phyloP scores from a whole-genome alignment of 2,329 filamentous ascomycete genomes.

The Leptographium flavum region DNA sequence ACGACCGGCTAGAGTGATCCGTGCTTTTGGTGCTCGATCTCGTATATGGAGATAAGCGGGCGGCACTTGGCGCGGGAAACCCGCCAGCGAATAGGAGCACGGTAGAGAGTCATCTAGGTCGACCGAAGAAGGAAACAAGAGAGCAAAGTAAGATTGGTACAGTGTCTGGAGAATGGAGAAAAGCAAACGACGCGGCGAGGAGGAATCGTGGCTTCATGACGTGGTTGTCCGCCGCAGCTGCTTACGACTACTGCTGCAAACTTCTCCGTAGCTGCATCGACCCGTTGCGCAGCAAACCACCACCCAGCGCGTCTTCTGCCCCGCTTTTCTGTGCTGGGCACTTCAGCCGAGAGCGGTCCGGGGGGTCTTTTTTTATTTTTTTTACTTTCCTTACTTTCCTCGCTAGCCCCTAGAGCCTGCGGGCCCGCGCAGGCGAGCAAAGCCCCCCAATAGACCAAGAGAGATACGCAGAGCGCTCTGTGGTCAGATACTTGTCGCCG shows the following conservation, averaged over 20 bases:
- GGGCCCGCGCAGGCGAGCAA: background rate
- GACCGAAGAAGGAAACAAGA: background rate
- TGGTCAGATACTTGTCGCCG: background rate
- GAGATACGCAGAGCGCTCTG: background rate
- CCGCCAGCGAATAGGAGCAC: background rate
- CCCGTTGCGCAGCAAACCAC: background rate
- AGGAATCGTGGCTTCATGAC: background rate
- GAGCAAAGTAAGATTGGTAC: background rate
- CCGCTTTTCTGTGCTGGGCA: no score
- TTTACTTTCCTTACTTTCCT: background rate
- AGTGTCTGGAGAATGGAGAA: no score
- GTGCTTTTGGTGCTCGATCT: no score
- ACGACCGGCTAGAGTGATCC: no score
- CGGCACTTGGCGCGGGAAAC: no score
- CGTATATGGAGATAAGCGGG: conserved; percentile 5
- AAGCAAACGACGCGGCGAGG: background rate
- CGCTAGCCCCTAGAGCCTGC: background rate
- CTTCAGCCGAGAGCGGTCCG: background rate
- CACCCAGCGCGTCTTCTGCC: no score
- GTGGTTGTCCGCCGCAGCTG: no score
- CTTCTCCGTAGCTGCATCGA: background rate
- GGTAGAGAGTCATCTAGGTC: no score
- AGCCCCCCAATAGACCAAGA: background rate
- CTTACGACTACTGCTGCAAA: background rate
- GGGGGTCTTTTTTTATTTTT: background rate